A percentile compares a stretch with the other conserved stretches of the same genome.
phyloP scores from a whole-genome alignment of 2,329 filamentous ascomycete species.

The Pseudonectria buxi region DNA sequence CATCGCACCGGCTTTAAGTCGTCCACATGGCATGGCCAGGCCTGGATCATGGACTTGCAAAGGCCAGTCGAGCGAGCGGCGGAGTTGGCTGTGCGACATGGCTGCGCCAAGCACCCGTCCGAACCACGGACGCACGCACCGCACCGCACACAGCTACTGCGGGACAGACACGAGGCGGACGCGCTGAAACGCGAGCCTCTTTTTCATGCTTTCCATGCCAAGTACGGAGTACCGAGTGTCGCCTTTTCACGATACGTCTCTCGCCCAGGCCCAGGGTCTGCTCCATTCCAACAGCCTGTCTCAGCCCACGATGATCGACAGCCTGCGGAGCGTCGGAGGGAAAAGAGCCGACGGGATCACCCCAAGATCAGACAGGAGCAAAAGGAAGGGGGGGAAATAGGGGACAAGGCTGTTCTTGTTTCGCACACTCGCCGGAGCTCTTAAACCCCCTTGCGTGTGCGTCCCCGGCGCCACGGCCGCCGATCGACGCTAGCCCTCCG shows the following conservation, averaged over 20 bases:
- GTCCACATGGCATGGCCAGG: constrained; percentile 12
- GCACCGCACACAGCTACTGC: constrained; percentile 6
- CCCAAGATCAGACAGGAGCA: no score
- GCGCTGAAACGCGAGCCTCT: constrained; percentile 26
- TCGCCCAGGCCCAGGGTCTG: constrained; percentile 9
- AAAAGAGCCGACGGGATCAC: constrained; percentile 7
- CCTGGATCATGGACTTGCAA: constrained; percentile 10
- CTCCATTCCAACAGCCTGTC: constrained; percentile 15
- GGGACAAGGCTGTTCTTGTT: no score
- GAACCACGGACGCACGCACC: constrained; percentile 1
- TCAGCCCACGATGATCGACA: constrained; percentile 6
- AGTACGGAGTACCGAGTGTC: constrained; percentile 11
- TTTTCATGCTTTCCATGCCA: constrained; percentile 21
- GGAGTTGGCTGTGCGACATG: constrained; percentile 7
- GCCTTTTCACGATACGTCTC: background rate
- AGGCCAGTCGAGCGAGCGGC: no score
- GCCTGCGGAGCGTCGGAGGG: constrained; percentile 6
- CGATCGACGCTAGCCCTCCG: no score
- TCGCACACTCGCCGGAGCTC: no score
- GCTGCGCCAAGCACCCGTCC: constrained; percentile 16
- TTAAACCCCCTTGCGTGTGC: no score
- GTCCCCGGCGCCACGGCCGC: no score
- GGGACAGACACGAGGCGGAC: constrained; percentile 15
- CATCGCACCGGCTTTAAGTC: constrained; percentile 9
- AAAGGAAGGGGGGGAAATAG: no score